Percentiles rank a stretch among this genome's conserved stretches.
Evolutionary conservation across 495 filamentous ascomycete genomes (phyloP).

Genomic region (Podospora appendiculata): DNA sequence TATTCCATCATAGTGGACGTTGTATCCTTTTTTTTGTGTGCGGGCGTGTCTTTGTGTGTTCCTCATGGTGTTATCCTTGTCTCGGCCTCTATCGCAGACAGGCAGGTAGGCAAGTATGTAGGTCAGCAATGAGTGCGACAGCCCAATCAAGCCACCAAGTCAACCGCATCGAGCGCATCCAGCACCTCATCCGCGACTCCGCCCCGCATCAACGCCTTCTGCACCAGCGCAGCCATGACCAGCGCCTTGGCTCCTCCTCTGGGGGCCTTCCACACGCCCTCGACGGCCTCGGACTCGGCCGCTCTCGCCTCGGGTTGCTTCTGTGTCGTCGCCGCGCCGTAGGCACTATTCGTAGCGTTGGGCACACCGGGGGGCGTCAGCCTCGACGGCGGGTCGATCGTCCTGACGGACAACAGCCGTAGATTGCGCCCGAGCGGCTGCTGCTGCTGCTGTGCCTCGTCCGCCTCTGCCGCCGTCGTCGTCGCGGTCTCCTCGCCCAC

Average conservation of each 20-base stretch:
- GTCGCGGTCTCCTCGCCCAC: constrained; percentile 35
- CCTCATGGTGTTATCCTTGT: no score
- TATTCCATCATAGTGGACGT: no score
- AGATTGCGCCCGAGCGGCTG: constrained; percentile 18
- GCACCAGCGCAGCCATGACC: constrained; percentile 58
- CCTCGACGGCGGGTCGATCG: constrained; percentile 52
- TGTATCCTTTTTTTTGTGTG: no score
- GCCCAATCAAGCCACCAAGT: constrained; percentile 29
- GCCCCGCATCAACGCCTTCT: constrained; percentile 56
- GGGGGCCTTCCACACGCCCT: constrained; percentile 73
- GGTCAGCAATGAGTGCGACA: no score
- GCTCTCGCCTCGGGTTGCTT: constrained; percentile 33
- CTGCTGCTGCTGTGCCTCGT: no score
- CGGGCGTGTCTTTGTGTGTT: no score
- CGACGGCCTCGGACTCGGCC: constrained; percentile 48
- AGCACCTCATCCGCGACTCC: constrained; percentile 82
- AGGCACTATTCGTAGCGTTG: constrained; percentile 60
- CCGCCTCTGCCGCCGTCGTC: not conserved
- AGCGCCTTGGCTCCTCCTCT: constrained; percentile 66
- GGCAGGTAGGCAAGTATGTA: no score
- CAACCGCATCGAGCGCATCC: constrained; percentile 61
- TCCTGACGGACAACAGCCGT: constrained; percentile 58
- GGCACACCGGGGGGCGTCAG: constrained; percentile 57
- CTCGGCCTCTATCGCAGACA: not conserved
- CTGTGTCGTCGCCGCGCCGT: constrained; percentile 32